Base-by-base conservation (phyloP, 768 basidiomycete species). In the Amanita pallidorosea region DNA sequence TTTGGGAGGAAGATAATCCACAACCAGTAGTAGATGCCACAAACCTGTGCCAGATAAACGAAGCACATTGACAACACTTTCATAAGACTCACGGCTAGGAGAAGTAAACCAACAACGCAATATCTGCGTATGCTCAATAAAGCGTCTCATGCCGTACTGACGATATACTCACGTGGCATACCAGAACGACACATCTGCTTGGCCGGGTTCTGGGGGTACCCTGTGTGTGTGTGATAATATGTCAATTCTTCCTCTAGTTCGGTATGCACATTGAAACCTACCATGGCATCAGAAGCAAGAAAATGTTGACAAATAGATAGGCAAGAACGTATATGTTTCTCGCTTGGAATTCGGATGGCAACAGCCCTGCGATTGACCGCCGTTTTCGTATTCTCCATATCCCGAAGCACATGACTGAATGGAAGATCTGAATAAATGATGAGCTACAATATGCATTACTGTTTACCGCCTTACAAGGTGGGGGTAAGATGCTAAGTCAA, bases 1-100 rank as follows among this genome's bases (percentile, higher is more conserved):
- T 58, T 66, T 17, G 75, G 75, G 3, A 77, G 63, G 1, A 71
- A 31, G 7, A 71, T 57, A 22, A 73, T 70, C 74, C 74, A 76
- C 17, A 75, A 22, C 60, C 61, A 65, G 49, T 68, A 67, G 50
- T 70, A 70, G 9, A 67, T 25, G 7, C 62, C 68, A 38, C 65
- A 67, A 13, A 53, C 56, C 68, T 70, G 37, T 45, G 8, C 29
- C 27, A n/a, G n/a, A 9, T 34, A 35, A 47, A 22, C 29, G 22
- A 47, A 34, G 2, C 5, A 20, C 45, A 45, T 29, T 11, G 17
- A 1, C 15, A 11, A 17, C 9, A 25, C 6, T 31, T 20, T 18
- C 15, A 6, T 22, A 4, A 33, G 35, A 46, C 62, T 48, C 54
- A 65, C 65, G 41, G 61, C 53, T 13, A 66, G 56, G 18, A 67